Conservation (phyloP, 345 rosid species). For the Citrus trifoliata region DNA sequence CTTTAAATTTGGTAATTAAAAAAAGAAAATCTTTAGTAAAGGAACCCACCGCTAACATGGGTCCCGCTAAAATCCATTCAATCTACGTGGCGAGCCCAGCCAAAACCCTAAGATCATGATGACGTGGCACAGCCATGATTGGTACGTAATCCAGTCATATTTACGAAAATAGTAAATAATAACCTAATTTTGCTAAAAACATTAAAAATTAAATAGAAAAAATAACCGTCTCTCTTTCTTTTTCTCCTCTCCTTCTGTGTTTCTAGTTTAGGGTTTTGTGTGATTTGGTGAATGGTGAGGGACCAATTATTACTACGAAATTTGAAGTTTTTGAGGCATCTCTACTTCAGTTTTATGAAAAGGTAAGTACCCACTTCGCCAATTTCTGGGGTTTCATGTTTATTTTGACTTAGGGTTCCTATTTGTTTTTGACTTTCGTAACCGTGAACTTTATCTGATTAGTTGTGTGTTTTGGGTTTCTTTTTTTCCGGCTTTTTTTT, state of each 20-base stretch:
- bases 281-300: conserved; percentile 14
- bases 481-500: not conserved
- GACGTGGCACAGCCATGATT: not conserved
- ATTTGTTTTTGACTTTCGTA: not conserved
- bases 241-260: not conserved
- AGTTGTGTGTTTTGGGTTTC: not conserved
- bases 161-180: not conserved
- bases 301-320: not conserved
- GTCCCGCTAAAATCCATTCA: not conserved
- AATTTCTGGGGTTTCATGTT: not conserved
- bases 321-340: not conserved
- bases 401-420: not conserved
- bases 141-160: not conserved
- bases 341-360: not conserved
- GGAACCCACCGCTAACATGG: not conserved
- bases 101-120: not conserved
- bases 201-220: not conserved
- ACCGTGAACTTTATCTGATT: not conserved
- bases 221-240: not conserved
- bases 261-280: not conserved
- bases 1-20: not conserved
- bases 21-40: not conserved
- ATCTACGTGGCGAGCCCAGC: conserved; percentile 7
- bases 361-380: not conserved
- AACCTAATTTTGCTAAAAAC: not conserved